Evolutionary conservation across 345 rosid genomes (phyloP).

Genomic region (Excoecaria agallocha): DNA sequence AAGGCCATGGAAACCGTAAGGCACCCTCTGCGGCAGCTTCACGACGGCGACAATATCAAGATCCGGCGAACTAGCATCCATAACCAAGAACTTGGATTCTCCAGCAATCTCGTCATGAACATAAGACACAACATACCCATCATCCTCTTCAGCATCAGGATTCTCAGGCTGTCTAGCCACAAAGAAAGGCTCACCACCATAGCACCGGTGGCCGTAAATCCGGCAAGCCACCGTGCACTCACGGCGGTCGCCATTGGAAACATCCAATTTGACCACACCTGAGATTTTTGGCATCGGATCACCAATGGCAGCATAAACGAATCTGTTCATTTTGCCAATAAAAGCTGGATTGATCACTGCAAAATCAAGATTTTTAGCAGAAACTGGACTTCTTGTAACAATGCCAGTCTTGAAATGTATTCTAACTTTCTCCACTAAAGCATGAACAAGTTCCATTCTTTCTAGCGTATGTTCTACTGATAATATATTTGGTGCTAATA

Average conservation of each 20-base stretch:
- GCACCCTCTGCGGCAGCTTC: constrained; percentile 54
- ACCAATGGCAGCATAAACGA: constrained; percentile 50
- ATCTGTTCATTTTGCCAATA: constrained; percentile 37
- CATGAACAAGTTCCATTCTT: constrained; percentile 50
- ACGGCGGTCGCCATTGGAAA: constrained; percentile 25
- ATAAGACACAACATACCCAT: constrained; percentile 48
- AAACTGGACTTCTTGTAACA: constrained; percentile 44
- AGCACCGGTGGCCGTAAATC: constrained; percentile 46
- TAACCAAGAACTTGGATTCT: constrained; percentile 53
- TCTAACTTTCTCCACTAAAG: constrained; percentile 44
- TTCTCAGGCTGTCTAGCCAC: constrained; percentile 48
- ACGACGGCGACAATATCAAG: constrained; percentile 55
- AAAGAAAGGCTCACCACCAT: constrained; percentile 61
- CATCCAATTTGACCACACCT: constrained; percentile 53
- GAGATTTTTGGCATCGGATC: constrained; percentile 56
- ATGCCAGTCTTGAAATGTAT: constrained; percentile 43
- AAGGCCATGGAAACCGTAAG: constrained; percentile 56
- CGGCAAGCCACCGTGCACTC: constrained; percentile 45
- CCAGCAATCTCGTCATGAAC: constrained; percentile 52
- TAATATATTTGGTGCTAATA: constrained; percentile 54
- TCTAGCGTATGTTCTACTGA: constrained; percentile 58
- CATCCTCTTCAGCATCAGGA: constrained; percentile 49
- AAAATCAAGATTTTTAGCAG: constrained; percentile 55
- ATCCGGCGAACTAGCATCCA: constrained; percentile 54
- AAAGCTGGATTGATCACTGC: constrained; percentile 43